phyloP scores from a whole-genome alignment of 345 rosid species.

The Populus davidiana region DNA sequence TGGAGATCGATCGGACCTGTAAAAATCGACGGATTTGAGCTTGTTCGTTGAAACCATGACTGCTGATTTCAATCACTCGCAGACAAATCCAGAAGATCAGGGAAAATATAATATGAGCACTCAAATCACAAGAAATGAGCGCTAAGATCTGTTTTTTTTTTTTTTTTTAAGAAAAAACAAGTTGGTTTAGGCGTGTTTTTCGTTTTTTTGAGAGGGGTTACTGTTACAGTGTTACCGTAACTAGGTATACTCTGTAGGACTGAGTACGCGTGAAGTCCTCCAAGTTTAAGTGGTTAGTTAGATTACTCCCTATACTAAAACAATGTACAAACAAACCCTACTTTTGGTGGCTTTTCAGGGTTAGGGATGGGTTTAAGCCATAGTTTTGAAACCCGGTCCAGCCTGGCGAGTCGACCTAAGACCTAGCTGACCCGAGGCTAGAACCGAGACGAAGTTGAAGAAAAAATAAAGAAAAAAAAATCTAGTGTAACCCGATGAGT shows the following conservation, averaged over 20 bases:
- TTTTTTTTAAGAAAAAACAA: background rate
- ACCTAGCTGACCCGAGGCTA: no score
- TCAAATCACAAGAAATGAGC: background rate
- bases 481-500: no score
- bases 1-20: constrained; percentile 18
- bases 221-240: no score
- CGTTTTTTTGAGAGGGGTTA: no score
- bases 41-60: constrained; percentile 29
- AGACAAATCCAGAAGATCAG: background rate
- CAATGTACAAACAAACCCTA: background rate
- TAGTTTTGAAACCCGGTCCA: no score
- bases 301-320: background rate
- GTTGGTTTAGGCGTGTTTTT: no score
- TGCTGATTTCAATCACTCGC: background rate
- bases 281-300: background rate
- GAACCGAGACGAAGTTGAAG: no score
- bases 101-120: background rate
- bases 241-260: no score
- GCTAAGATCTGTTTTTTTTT: background rate
- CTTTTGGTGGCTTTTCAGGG: background rate
- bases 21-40: constrained; percentile 38
- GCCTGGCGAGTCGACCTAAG: no score
- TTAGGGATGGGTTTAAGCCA: background rate
- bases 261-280: background rate
- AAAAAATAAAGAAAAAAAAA: no score